Conservation (phyloP, 345 rosid genomes). For the Gossypium thurberi region DNA sequence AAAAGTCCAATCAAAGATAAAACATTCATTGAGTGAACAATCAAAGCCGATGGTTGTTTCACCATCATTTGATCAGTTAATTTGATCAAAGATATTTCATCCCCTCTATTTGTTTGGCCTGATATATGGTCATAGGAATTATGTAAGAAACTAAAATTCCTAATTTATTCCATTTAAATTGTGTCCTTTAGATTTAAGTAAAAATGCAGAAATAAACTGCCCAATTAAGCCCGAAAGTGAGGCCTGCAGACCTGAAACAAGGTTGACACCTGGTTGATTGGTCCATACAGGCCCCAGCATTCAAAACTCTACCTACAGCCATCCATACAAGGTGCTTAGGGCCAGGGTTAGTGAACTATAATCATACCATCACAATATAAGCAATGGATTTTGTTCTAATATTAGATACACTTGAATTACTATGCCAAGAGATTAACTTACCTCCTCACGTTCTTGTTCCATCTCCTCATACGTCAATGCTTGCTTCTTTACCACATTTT, state of each 20-base stretch:
- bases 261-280: neutral
- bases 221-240: neutral
- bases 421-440: constrained; percentile 17
- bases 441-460: constrained; percentile 95
- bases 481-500: constrained; percentile 90
- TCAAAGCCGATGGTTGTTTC: neutral
- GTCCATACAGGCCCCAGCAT: neutral
- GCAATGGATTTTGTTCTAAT: neutral
- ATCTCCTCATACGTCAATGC: constrained; percentile 92
- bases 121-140: neutral
- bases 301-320: neutral
- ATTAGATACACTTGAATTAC: neutral
- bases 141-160: neutral
- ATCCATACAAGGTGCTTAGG: neutral
- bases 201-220: neutral
- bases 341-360: neutral
- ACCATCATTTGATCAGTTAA: neutral
- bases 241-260: neutral
- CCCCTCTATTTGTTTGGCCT: neutral
- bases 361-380: neutral
- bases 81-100: neutral
- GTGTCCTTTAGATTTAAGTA: neutral
- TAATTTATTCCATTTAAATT: neutral
- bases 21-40: neutral
- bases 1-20: neutral